These are phyloP conservation scores for Knoxdaviesia capensis DNA, from an alignment of 2,329 filamentous ascomycete genomes.

Conservation along the genomic window DNA sequence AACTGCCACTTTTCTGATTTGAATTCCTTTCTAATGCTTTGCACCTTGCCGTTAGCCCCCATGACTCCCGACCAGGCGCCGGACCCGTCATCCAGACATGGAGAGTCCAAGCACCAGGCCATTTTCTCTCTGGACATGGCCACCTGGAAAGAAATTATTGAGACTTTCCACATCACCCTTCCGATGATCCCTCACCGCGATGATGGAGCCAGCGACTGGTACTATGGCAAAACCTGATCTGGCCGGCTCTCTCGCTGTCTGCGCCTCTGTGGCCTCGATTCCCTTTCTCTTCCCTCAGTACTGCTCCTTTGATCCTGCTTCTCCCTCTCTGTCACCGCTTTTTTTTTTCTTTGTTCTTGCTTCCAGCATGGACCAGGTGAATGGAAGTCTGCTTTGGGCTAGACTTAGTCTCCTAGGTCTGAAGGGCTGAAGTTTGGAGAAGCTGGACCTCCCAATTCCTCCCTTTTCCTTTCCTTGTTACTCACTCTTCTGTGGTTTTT, in stretches of 20 bases:
- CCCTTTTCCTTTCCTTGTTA: no score
- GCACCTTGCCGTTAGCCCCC: no score
- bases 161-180: slow-evolving; percentile 55
- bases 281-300: background rate
- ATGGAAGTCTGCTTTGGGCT: no score
- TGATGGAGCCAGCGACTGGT: slow-evolving; percentile 45
- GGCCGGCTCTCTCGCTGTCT: background rate
- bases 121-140: slow-evolving; percentile 75
- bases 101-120: slow-evolving; percentile 42
- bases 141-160: slow-evolving; percentile 60
- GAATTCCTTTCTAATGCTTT: no score
- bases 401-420: no score
- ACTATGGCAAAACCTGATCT: slow-evolving; percentile 21
- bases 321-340: background rate
- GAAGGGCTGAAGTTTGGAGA: no score
- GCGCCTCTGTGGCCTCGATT: background rate
- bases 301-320: background rate
- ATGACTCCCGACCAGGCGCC: no score
- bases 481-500: no score
- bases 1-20: no score
- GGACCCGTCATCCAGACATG: no score
- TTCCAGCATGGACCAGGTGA: background rate
- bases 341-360: background rate
- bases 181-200: slow-evolving; percentile 70
- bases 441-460: no score